Conservation (phyloP, 495 filamentous ascomycete species). For the Daldinia decipiens region DNA sequence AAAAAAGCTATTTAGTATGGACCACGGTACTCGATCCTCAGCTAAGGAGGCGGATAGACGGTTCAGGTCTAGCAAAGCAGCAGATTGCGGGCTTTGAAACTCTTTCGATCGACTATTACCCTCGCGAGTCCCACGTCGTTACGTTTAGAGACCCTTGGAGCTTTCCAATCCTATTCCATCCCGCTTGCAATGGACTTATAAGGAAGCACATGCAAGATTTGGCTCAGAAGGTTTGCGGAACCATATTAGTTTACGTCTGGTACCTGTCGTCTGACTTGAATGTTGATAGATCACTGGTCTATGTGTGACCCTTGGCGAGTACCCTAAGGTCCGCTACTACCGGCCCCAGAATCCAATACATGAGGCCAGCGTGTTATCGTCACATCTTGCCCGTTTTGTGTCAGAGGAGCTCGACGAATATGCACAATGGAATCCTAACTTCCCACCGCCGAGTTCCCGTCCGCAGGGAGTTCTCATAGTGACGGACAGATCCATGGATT, state of each 20-base stretch:
- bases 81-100: slow-evolving; percentile 77
- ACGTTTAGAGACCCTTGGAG: slow-evolving; percentile 95
- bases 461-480: slow-evolving; percentile 87
- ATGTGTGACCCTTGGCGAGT: slow-evolving; percentile 85
- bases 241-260: slow-evolving; percentile 20
- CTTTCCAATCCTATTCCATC: slow-evolving; percentile 92
- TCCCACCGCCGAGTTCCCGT: slow-evolving; percentile 80
- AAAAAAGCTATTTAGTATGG: slow-evolving; percentile 82
- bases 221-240: slow-evolving; percentile 79
- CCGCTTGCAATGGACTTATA: slow-evolving; percentile 85
- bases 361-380: slow-evolving; percentile 86
- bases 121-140: slow-evolving; percentile 88
- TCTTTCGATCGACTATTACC: slow-evolving; percentile 86
- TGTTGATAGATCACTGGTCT: slow-evolving; percentile 75
- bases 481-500: slow-evolving; percentile 90
- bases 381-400: slow-evolving; percentile 89
- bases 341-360: slow-evolving; percentile 76
- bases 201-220: slow-evolving; percentile 80
- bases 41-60: slow-evolving; percentile 56
- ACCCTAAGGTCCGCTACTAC: slow-evolving; percentile 92
- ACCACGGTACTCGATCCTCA: slow-evolving; percentile 62
- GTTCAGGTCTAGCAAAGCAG: slow-evolving; percentile 65
- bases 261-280: slow-evolving; percentile 44
- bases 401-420: slow-evolving; percentile 90
- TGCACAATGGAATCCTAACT: slow-evolving; percentile 80